Conservation (phyloP, 371 early-diverging fungal genomes). For the Mucor sp. region DNA sequence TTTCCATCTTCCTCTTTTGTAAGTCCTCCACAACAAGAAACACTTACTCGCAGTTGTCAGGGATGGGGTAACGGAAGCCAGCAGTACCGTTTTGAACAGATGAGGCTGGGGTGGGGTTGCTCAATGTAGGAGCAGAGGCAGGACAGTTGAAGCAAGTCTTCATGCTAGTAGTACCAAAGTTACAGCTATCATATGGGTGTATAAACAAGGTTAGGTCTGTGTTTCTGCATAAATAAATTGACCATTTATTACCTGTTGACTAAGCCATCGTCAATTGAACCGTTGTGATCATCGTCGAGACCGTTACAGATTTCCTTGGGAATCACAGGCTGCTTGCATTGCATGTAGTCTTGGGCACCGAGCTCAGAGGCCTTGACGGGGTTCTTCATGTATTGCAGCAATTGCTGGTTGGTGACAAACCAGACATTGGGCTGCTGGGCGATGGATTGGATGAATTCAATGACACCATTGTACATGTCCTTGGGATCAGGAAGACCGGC, state of each 20-base stretch:
- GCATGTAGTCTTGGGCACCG: constrained; percentile 56
- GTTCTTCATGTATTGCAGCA: constrained; percentile 67
- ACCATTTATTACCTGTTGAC: constrained; percentile 30
- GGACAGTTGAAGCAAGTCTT: constrained; percentile 75
- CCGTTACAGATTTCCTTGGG: constrained; percentile 76
- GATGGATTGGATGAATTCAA: constrained; percentile 47
- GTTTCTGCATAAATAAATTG: not conserved
- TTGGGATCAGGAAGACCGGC: constrained; percentile 48
- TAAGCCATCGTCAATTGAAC: constrained; percentile 45
- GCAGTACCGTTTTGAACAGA: constrained; percentile 41
- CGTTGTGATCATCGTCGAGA: constrained; percentile 58
- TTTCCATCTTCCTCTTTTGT: not conserved
- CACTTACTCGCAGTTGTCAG: constrained; percentile 64
- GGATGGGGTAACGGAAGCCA: constrained; percentile 53
- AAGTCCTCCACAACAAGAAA: too few relatives aligned
- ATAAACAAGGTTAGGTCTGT: not conserved
- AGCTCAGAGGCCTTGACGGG: constrained; percentile 65
- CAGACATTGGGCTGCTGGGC: constrained; percentile 57
- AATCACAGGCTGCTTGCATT: constrained; percentile 58
- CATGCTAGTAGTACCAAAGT: constrained; percentile 56
- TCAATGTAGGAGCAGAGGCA: constrained; percentile 48
- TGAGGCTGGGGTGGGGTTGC: constrained; percentile 52
- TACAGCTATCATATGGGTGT: constrained; percentile 37
- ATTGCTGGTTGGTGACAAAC: constrained; percentile 69
- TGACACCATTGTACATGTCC: constrained; percentile 37